These are phyloP conservation scores for Aspergillus aculeatus DNA, from an alignment of 2,329 filamentous ascomycete genomes.

Conservation along the genomic window DNA sequence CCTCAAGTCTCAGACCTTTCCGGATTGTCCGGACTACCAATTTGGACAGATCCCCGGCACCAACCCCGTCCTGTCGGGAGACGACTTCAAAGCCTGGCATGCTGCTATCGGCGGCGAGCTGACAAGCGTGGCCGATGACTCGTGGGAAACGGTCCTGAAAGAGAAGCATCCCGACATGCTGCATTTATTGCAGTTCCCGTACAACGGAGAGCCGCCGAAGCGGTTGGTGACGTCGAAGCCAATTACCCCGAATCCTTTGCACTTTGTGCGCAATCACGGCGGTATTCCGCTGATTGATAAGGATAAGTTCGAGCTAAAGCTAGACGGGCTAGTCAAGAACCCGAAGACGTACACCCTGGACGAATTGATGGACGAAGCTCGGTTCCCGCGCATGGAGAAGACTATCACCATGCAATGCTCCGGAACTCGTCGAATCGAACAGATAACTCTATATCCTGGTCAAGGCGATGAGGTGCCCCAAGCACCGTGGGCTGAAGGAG, in stretches of 20 bases:
- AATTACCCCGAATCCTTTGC: constrained; percentile 62
- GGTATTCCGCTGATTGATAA: constrained; percentile 66
- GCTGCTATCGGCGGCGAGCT: constrained; percentile 52
- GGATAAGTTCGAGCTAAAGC: constrained; percentile 52
- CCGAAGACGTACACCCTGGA: constrained; percentile 58
- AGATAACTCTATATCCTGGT: constrained; percentile 64
- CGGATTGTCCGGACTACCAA: constrained; percentile 54
- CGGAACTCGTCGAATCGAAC: constrained; percentile 67
- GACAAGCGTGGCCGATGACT: constrained; percentile 54
- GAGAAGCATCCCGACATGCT: constrained; percentile 63
- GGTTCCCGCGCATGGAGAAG: constrained; percentile 61
- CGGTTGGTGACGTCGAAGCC: constrained; percentile 54
- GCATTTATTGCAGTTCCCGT: constrained; percentile 62
- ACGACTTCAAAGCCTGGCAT: constrained; percentile 61
- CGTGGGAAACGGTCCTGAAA: constrained; percentile 55
- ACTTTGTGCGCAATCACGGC: constrained; percentile 71
- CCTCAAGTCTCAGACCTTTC: constrained; percentile 54
- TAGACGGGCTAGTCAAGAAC: constrained; percentile 62
- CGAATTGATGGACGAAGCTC: constrained; percentile 60
- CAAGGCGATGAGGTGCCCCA: constrained; percentile 62
- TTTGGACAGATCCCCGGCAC: constrained; percentile 55
- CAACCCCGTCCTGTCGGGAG: constrained; percentile 58
- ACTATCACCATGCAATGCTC: constrained; percentile 65
- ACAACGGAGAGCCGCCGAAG: constrained; percentile 63
- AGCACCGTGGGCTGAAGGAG: constrained; percentile 61